Base-by-base conservation (phyloP, 1,284 basidiomycete genomes). In the Sanghuangporus weigelae region DNA sequence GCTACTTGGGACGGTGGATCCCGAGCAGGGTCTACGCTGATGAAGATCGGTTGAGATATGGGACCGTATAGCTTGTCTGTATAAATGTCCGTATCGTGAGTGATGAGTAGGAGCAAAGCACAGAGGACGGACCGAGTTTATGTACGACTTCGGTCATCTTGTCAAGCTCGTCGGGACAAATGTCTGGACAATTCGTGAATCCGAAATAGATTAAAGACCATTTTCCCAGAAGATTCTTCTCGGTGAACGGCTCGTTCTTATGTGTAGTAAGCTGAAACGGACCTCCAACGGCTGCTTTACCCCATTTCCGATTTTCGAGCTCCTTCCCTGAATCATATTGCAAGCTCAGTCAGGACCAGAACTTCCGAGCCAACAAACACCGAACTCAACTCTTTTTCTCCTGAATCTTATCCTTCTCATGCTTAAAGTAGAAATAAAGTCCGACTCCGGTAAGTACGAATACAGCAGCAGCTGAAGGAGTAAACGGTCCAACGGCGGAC, bases 91-190 rank as follows among this genome's bases (percentile, higher is more conserved):
- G 50, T 51, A 31, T 56, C 40, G 64, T 36, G 42, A 55, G 11
- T 57, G 21, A n/a, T n/a, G 26, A 44, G 49, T 10, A 16, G n/a
- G n/a, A 26, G 26, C 8, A 36, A 5, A 19, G 23, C 5, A 12
- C 12, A 55, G 23, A 51, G 23, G 21, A 77, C 89, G 68, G 68
- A 90, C 93, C 88, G 64, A 94, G 80, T 54, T 81, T 77, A 48
- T 91, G 81, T 39, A 98, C 83, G n/a, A 96, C 89, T 1, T 78
- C 81, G 21, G 90, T 87, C 82, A 98, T 90, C 80, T 99, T 99
- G 81, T 99, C 96, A 38, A 99, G 82, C 77, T 99, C 96, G 67
- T 97, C 94, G 1, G 96, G 96, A 74, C 96, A 99, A 66, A 99
- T 98, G 76, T 99, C 97, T 3, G 96, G 97, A 74, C 95, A 97